Conservation (phyloP, 257 asterid species). For the Lycium barbarum region DNA sequence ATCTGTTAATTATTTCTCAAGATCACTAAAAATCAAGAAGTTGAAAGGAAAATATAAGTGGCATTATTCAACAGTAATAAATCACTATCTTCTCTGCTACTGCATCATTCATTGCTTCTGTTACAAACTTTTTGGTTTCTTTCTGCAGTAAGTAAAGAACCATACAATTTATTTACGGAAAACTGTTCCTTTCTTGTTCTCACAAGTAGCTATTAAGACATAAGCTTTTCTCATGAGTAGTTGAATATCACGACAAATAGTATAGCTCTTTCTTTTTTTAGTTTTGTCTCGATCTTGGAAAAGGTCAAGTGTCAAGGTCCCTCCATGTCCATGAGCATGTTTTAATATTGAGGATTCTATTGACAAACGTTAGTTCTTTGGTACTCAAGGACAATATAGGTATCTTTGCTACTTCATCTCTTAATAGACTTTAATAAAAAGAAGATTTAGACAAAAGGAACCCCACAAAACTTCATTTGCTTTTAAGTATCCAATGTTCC, state of each 20-base stretch:
- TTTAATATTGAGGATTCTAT: constrained; percentile 58
- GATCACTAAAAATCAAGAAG: not conserved
- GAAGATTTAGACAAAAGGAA: constrained; percentile 62
- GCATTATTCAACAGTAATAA: not conserved
- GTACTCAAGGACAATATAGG: constrained; percentile 72
- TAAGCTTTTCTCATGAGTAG: constrained; percentile 40
- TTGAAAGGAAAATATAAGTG: not conserved
- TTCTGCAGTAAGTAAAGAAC: not conserved
- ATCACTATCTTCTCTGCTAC: not conserved
- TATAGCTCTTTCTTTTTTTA: constrained; percentile 23
- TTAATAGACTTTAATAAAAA: constrained; percentile 13
- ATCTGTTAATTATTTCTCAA: not conserved
- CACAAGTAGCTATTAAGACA: constrained; percentile 15
- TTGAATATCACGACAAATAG: constrained; percentile 52
- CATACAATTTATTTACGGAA: not conserved
- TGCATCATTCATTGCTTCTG: constrained; percentile 1
- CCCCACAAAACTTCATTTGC: constrained; percentile 60
- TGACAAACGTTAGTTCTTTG: constrained; percentile 76
- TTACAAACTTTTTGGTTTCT: not conserved
- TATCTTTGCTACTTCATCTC: constrained; percentile 38
- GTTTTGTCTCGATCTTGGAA: constrained; percentile 52
- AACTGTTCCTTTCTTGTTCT: not conserved
- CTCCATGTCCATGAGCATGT: not conserved
- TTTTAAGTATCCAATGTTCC: constrained; percentile 77
- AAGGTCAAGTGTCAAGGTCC: constrained; percentile 43